Percentiles rank a stretch among this genome's conserved stretches.
Evolutionary conservation across 2,329 filamentous ascomycete species (phyloP).

Genomic region (Diaporthe sp.): DNA sequence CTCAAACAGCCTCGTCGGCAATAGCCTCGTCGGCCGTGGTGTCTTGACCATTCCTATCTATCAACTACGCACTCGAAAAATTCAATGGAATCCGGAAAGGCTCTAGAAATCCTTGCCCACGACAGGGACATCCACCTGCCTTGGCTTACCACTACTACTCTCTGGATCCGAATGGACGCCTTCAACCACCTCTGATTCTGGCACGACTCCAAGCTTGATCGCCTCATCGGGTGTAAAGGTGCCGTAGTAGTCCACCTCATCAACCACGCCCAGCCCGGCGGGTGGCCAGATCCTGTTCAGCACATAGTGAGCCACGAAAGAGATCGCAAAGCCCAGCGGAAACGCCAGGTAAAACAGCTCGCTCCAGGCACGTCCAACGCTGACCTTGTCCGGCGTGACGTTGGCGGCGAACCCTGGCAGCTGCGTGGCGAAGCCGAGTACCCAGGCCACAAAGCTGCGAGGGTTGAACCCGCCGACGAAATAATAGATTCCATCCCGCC

Average conservation of each 20-base stretch:
- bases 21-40: too few relatives aligned
- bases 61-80: background rate
- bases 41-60: background rate
- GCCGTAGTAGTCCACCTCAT: conserved; percentile 31
- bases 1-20: too few relatives aligned
- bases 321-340: conserved; percentile 35
- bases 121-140: conserved; percentile 10
- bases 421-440: conserved; percentile 37
- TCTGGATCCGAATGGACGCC: conserved; percentile 24
- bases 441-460: conserved; percentile 37
- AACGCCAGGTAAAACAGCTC: conserved; percentile 37
- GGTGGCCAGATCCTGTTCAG: conserved; percentile 33
- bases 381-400: conserved; percentile 27
- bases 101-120: background rate
- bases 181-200: conserved; percentile 27
- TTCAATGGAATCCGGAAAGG: background rate
- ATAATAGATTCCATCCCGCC: conserved; percentile 37
- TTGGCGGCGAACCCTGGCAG: conserved; percentile 37
- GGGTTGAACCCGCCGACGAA: conserved; percentile 38
- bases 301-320: conserved; percentile 32
- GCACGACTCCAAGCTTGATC: conserved; percentile 25
- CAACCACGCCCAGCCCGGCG: conserved; percentile 10
- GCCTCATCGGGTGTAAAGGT: conserved; percentile 33
- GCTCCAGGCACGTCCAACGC: conserved; percentile 29
- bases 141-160: background rate